These are phyloP conservation scores for Trichoderma polysporum DNA, from an alignment of 2,329 filamentous ascomycete genomes.

Conservation along the genomic window DNA sequence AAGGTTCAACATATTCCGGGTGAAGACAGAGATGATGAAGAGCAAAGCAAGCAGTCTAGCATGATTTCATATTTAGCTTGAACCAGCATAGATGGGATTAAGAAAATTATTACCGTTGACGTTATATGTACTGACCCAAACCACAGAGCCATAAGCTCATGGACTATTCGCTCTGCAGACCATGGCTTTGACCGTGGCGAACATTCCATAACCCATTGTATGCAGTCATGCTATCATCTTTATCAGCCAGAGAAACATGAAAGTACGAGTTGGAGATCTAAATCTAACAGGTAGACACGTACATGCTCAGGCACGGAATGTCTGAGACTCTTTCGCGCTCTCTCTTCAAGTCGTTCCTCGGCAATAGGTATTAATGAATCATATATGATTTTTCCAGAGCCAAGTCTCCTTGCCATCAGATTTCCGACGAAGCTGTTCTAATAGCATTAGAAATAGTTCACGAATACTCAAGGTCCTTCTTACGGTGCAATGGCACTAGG, in stretches of 20 bases:
- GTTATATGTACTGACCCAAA: constrained; percentile 10
- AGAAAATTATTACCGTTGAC: background rate
- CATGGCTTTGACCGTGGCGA: background rate
- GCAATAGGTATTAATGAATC: background rate
- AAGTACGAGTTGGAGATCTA: no score
- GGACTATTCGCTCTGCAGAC: constrained; percentile 4
- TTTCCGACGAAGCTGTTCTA: background rate
- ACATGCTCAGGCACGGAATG: background rate
- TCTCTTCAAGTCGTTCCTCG: background rate
- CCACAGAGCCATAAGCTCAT: constrained; percentile 3
- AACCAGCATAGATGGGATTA: no score
- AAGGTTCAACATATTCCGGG: background rate
- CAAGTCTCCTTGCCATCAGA: background rate
- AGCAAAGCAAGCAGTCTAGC: constrained; percentile 3
- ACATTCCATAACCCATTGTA: constrained; percentile 7
- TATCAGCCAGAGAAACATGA: background rate
- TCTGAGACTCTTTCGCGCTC: background rate
- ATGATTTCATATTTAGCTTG: background rate
- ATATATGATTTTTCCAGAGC: background rate
- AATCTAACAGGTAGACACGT: background rate
- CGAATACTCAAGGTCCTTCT: background rate
- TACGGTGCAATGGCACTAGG: background rate
- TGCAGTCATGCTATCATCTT: background rate
- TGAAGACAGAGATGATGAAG: constrained; percentile 1
- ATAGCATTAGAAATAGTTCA: background rate